phyloP scores from a whole-genome alignment of 352 stramenopile genomes.

The Pythium pectinolyticum region DNA sequence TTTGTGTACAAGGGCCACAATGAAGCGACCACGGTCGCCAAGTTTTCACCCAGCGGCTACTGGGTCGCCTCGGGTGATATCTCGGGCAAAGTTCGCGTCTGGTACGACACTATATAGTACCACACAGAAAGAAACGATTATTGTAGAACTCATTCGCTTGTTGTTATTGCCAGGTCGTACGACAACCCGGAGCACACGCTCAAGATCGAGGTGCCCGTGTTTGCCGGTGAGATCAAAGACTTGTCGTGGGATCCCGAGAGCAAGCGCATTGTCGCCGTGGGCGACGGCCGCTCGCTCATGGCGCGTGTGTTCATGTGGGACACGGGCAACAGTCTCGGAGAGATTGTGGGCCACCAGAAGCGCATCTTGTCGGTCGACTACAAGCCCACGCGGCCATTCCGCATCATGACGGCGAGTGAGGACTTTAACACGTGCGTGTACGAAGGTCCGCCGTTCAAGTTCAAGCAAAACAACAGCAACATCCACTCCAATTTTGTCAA shows the following conservation, averaged over 20 bases:
- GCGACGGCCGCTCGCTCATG: constrained; percentile 79
- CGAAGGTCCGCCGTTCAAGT: constrained; percentile 95
- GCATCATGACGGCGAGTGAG: constrained; percentile 94
- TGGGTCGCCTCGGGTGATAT: constrained; percentile 93
- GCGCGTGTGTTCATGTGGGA: constrained; percentile 96
- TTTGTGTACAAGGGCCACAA: constrained; percentile 97
- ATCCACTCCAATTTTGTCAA: constrained; percentile 96
- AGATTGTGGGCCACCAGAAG: constrained; percentile 94
- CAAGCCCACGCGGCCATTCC: constrained; percentile 92
- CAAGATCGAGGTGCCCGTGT: constrained; percentile 92
- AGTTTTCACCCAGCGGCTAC: constrained; percentile 94
- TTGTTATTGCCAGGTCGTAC: constrained; percentile 89
- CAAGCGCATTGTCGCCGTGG: constrained; percentile 92
- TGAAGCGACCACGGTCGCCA: constrained; percentile 87
- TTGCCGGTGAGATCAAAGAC: constrained; percentile 92
- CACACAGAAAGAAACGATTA: too few relatives aligned
- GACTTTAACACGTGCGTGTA: constrained; percentile 96
- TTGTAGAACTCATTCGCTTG: too few relatives aligned
- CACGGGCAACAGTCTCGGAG: constrained; percentile 93
- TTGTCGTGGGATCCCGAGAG: constrained; percentile 95
- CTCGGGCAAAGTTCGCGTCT: constrained; percentile 93
- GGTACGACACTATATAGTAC: too few relatives aligned
- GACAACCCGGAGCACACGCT: constrained; percentile 96
- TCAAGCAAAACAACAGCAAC: constrained; percentile 92
- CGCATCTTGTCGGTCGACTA: constrained; percentile 92